phyloP scores from a whole-genome alignment of 1,284 basidiomycete genomes.

The Cryptococcus sp. region DNA sequence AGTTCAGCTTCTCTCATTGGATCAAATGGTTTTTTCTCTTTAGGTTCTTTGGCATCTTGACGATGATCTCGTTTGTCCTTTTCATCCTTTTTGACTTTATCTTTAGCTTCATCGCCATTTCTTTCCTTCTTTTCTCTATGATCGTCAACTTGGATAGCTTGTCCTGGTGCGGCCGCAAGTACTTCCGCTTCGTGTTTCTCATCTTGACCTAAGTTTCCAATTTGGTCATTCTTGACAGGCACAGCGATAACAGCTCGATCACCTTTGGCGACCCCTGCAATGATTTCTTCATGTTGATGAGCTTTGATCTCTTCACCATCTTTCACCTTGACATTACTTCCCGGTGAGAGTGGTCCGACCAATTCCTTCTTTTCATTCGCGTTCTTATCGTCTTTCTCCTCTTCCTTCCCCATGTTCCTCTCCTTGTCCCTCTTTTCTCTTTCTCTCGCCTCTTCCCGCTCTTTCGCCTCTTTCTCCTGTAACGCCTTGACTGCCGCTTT shows the following conservation, averaged over 20 bases:
- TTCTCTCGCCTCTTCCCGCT: conserved; percentile 1
- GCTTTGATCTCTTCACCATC: conserved; percentile 1
- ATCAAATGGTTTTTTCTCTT: conserved; percentile 8
- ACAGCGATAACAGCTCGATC: conserved; percentile 1
- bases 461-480: conserved; percentile 2
- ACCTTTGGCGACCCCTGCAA: background rate
- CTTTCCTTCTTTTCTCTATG: background rate
- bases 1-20: conserved; percentile 13
- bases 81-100: conserved; percentile 2
- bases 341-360: background rate
- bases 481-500: conserved; percentile 1
- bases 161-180: conserved; percentile 4
- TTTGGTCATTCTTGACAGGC: background rate
- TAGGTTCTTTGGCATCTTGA: background rate
- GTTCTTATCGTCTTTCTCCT: background rate
- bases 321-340: conserved; percentile 5
- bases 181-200: conserved; percentile 7
- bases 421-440: conserved; percentile 4
- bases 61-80: background rate
- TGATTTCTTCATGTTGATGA: conserved; percentile 1
- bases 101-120: background rate
- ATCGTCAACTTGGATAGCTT: background rate
- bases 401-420: conserved; percentile 4
- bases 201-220: background rate
- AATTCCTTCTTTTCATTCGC: conserved; percentile 5